Base-by-base conservation (phyloP, 2,329 filamentous ascomycete species). In the Epichloe hybrida region DNA sequence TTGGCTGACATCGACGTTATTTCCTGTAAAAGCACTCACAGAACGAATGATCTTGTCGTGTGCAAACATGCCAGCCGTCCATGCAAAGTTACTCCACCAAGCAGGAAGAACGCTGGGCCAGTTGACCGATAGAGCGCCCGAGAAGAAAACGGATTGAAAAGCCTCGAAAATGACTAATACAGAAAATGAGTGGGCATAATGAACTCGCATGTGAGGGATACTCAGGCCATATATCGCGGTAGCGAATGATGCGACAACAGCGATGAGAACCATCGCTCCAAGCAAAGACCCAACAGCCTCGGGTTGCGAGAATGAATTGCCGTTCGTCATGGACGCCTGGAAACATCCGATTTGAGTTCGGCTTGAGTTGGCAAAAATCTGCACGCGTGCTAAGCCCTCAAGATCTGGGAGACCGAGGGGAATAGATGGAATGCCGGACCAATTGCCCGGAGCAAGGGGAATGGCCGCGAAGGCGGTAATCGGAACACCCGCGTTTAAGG, bases 61-160 rank as follows among this genome's bases (percentile, higher is more conserved):
- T 59, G 81, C 77, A 53, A 90, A 83, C 71, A 88, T 80, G 49
- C 86, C 86, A 2, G 79, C 79, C 15, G 84, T 74, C 84, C 85
- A 91, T 15, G 84, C 84, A 67, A 87, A 90, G 62, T 91, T 91
- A 64, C 83, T 86, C 85, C 86, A 89, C 74, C 84, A 91, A 0
- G 85, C 83, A 4, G 81, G 74, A 8, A 88, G 72, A 3, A 88
- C 77, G 57, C 79, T 83, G 3, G 86, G 86, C 82, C 86, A 91
- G 56, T 85, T 78, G 61, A 89, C 72, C 0, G 84, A 85, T 5
- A 90, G 67, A 3, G 83, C 81, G 5, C 86, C 85, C 1, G 83
- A 84, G 61, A 85, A 86, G 71, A 83, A 90, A 53, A 91, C 84
- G 52, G 86, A 81, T 59, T 90, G 86, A 57, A 86, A 84, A 0